Evolutionary conservation across 176 grass and related monocot genomes (phyloP).

Genomic region (Cocos nucifera): DNA sequence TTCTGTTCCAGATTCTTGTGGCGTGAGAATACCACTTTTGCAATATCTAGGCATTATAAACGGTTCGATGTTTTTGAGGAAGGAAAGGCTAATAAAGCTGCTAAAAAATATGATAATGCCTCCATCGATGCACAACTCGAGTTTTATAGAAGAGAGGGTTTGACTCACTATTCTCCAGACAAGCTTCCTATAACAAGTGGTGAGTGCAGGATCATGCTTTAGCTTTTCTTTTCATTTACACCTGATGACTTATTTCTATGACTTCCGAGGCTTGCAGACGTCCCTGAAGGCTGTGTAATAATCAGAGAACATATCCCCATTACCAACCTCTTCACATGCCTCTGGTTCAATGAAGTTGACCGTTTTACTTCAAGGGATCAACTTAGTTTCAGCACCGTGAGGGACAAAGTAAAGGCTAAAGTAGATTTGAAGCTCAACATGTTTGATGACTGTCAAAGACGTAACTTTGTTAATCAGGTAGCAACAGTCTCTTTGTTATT

Average conservation of each 20-base stretch:
- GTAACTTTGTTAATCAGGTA: slow-evolving; percentile 97
- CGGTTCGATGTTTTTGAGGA: slow-evolving; percentile 98
- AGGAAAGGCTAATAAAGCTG: slow-evolving; percentile 93
- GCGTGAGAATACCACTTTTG: slow-evolving; percentile 74
- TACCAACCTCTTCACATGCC: slow-evolving; percentile 87
- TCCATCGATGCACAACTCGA: slow-evolving; percentile 92
- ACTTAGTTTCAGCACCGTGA: slow-evolving; percentile 87
- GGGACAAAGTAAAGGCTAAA: slow-evolving; percentile 71
- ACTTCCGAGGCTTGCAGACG: slow-evolving; percentile 34
- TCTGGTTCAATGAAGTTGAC: slow-evolving; percentile 97
- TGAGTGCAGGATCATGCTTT: slow-evolving; percentile 19
- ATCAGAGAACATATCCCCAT: slow-evolving; percentile 80
- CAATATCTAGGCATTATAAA: slow-evolving; percentile 95
- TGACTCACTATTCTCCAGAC: slow-evolving; percentile 78
- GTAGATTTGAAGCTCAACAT: slow-evolving; percentile 81
- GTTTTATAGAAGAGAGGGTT: slow-evolving; percentile 91
- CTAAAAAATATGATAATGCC: slow-evolving; percentile 85
- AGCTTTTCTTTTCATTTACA: background rate
- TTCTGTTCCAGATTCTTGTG: slow-evolving; percentile 77
- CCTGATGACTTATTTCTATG: background rate
- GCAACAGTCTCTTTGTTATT: background rate
- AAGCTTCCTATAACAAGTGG: slow-evolving; percentile 98
- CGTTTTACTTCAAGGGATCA: slow-evolving; percentile 85
- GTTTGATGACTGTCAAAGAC: slow-evolving; percentile 95
- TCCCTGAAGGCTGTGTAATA: slow-evolving; percentile 95